phyloP scores from a whole-genome alignment of 805 yeast species.

The Jamesozyma rosinii region DNA sequence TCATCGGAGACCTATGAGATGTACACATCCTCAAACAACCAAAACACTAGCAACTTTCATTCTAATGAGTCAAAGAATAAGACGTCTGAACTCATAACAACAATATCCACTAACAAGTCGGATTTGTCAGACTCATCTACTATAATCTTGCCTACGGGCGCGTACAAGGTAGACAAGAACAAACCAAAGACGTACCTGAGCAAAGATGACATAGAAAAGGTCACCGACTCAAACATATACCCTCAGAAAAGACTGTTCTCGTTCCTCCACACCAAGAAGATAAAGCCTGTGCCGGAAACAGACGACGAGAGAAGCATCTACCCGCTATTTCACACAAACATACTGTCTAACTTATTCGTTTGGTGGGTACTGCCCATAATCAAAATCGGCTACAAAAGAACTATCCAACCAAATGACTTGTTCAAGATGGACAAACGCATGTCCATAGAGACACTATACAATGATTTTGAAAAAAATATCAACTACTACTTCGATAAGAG shows the following conservation, averaged over 20 bases:
- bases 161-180: slow-evolving; percentile 21
- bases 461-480: slow-evolving; percentile 31
- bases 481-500: slow-evolving; percentile 27
- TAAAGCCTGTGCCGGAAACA: slow-evolving; percentile 40
- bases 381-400: slow-evolving; percentile 61
- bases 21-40: neutral
- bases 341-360: slow-evolving; percentile 41
- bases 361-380: slow-evolving; percentile 64
- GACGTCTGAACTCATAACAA: neutral
- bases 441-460: slow-evolving; percentile 36
- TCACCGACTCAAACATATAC: slow-evolving; percentile 27
- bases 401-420: slow-evolving; percentile 56
- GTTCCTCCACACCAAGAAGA: slow-evolving; percentile 39
- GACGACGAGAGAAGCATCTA: slow-evolving; percentile 43
- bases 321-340: slow-evolving; percentile 39
- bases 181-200: slow-evolving; percentile 27
- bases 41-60: neutral
- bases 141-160: slow-evolving; percentile 16
- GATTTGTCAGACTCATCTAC: neutral
- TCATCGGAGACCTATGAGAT: too few species aligned
- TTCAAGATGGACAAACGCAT: slow-evolving; percentile 37
- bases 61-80: neutral
- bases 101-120: neutral
- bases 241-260: slow-evolving; percentile 44
- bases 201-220: slow-evolving; percentile 29